These are phyloP conservation scores for Heliocybe sulcata DNA, from an alignment of 1,284 basidiomycete species.

Conservation along the genomic window DNA sequence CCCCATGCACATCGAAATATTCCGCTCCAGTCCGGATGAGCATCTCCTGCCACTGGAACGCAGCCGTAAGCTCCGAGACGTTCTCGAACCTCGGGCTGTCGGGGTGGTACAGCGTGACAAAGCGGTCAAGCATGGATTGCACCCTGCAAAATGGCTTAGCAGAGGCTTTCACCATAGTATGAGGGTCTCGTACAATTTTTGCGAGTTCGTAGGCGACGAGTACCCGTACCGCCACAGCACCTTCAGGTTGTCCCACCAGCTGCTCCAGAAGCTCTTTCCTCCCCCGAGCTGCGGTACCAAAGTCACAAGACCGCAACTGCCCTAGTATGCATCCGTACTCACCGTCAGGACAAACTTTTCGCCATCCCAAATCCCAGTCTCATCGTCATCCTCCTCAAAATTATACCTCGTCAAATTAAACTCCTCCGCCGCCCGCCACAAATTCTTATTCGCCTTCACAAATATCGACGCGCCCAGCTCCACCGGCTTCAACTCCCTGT, in stretches of 20 bases:
- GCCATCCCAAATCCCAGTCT: conserved; percentile 82
- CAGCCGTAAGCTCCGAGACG: conserved; percentile 45
- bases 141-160: conserved; percentile 37
- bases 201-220: conserved; percentile 51
- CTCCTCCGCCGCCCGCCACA: conserved; percentile 74
- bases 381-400: conserved; percentile 44
- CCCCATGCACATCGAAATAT: conserved; percentile 51
- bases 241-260: conserved; percentile 73
- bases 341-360: conserved; percentile 62
- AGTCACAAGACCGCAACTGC: neutral
- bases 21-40: conserved; percentile 48
- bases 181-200: conserved; percentile 41
- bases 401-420: conserved; percentile 65
- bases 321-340: conserved; percentile 26
- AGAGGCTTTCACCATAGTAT: neutral
- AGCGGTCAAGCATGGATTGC: conserved; percentile 43
- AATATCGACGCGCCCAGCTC: conserved; percentile 91
- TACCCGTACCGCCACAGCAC: conserved; percentile 80
- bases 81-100: conserved; percentile 61
- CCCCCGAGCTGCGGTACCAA: conserved; percentile 9
- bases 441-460: conserved; percentile 74
- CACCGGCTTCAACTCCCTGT: conserved; percentile 53
- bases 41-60: conserved; percentile 47
- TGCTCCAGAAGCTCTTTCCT: conserved; percentile 30
- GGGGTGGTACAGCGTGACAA: conserved; percentile 52